Base-by-base conservation (phyloP, 768 basidiomycete species). In the Naganishia vishniacii region DNA sequence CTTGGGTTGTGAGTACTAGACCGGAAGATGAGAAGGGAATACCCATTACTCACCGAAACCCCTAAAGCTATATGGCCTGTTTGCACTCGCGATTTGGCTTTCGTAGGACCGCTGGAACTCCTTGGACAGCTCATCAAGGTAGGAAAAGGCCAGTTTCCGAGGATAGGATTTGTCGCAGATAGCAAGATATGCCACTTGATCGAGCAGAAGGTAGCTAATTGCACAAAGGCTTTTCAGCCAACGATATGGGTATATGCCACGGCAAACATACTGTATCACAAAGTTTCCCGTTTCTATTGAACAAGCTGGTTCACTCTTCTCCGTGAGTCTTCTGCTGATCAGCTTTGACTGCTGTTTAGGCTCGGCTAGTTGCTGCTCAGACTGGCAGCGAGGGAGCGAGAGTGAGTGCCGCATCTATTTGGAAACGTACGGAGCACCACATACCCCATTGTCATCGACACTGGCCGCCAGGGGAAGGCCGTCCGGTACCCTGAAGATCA, bases 281-380 rank as follows among this genome's bases (percentile, higher is more conserved):
- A 92, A 95, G 67, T 84, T 84, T 0, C 91, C 93, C 65, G 89
- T 91, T 76, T 99, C 95, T 70, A 99, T 98, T 4, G 91, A 95
- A 77, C 95, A 97, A 37, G 88, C 84, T 9, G 93, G 91, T 76
- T 99, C 95, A 23, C 89, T 86, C 77, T 97, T 92, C 47, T 91
- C 85, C 28, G 89, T 90, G 72, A 99, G 86, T 41, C 95, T 86
- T 65, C 93, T 84, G 77, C 97, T 97, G 71, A 99, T 87, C 70
- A 99, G 83, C 78, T 99, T 99, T 32, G 93, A 85, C 77, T 99
- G 94, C 70, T 97, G 94, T 77, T 99, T 99, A 81, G 97, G 91
- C 79, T 98, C 95, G 74, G 92, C 90, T 42, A 99, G 81, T 62
- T 87, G 83, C 74, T 88, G 87, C 78, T 98, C 93, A 6, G 63